Evolutionary conservation across 83 land plant species (phyloP), one percentile per base, ranked within the genome.

Genomic region (Thuja plicata): DNA sequence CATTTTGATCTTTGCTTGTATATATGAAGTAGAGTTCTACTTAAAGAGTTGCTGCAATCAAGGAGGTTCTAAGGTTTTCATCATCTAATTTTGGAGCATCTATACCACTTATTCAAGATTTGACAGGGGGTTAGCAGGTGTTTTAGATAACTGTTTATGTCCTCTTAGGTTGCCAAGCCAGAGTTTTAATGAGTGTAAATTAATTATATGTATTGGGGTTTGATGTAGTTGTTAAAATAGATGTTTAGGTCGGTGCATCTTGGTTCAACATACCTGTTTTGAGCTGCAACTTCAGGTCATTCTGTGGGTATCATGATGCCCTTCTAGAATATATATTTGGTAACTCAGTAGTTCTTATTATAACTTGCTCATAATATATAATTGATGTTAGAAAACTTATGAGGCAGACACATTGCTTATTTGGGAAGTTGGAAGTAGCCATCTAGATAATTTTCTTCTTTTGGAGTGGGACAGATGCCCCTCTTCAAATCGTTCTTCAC

Each of bases 11-110:
- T 24, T 45, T 45, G 52, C 30, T 83, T 83, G 50, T 81, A 83
- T 83, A 17, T 30, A 43, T n/a, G 85, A 83, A 76, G 50, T 83
- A 83, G 32, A 83, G 50, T 46, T 46, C 85, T 30, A 46, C 85
- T 27, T 10, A n/a, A 46, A 46, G 15, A 19, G 41, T 27, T 80
- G 12, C 46, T 37, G 82, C 40, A 21, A 37, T 16, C 0, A 21
- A 27, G 34, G 85, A 45, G 54, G 32, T 43, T 16, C 85, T 40
- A n/a, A 46, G 85, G 13, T 83, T 83, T 8, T 46, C 48, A 27
- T 27, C 35, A 11, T n/a, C 34, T 21, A 46, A 46, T 46, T 83
- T 45, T 46, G 21, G 32, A 52, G 55, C 8, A 83, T 46, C 7
- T 27, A 4, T 83, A n/a, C 52, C 54, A 10, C 27, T 41, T 46